Percentiles rank a stretch among this genome's conserved stretches.
Evolutionary conservation across 2,329 filamentous ascomycete species (phyloP).

Genomic region (Didymella sp.): DNA sequence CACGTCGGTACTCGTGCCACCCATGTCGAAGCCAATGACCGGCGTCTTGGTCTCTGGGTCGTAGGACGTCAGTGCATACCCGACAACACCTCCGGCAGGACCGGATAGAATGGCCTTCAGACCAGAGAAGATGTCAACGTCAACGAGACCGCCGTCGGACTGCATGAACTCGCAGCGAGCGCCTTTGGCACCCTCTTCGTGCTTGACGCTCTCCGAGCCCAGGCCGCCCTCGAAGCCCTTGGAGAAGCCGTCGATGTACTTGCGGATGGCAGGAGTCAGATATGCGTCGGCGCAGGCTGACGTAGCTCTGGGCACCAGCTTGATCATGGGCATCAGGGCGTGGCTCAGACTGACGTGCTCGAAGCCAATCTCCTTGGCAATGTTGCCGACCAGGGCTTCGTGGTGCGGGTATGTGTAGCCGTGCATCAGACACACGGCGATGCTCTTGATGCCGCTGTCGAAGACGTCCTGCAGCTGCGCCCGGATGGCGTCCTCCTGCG

Average conservation of each 20-base stretch:
- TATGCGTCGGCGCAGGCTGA: slow-evolving; percentile 83
- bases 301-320: slow-evolving; percentile 76
- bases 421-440: slow-evolving; percentile 91
- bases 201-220: slow-evolving; percentile 75
- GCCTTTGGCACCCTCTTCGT: slow-evolving; percentile 68
- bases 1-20: slow-evolving; percentile 90
- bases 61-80: slow-evolving; percentile 90
- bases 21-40: slow-evolving; percentile 96
- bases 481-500: slow-evolving; percentile 64
- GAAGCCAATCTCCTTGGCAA: slow-evolving; percentile 83
- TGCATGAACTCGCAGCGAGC: slow-evolving; percentile 96
- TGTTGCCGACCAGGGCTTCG: slow-evolving; percentile 75
- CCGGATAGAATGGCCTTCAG: slow-evolving; percentile 86
- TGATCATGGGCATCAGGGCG: slow-evolving; percentile 88
- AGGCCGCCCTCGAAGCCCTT: slow-evolving; percentile 81
- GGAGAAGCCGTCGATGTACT: slow-evolving; percentile 79
- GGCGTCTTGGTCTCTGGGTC: slow-evolving; percentile 81
- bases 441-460: slow-evolving; percentile 74
- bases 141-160: slow-evolving; percentile 74
- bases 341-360: slow-evolving; percentile 81
- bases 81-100: slow-evolving; percentile 91
- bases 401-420: slow-evolving; percentile 90
- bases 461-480: slow-evolving; percentile 71
- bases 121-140: slow-evolving; percentile 82
- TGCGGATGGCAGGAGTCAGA: slow-evolving; percentile 78